Conservation (phyloP, 768 basidiomycete species). For the Mycena vitilis region DNA sequence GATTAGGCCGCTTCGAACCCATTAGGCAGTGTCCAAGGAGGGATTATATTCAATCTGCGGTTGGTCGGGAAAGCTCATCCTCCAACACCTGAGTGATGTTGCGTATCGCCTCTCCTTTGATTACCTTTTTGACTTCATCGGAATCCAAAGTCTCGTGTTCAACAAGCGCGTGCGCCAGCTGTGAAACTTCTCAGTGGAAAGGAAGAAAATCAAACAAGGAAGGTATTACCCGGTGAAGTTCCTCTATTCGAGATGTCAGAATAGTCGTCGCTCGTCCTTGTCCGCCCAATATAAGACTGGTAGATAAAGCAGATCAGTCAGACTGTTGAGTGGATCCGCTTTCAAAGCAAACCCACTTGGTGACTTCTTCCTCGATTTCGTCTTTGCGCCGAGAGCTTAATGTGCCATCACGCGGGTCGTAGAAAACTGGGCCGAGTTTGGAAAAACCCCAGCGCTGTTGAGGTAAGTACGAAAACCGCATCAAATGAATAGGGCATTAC, state of each 20-base stretch:
- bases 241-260: constrained; percentile 74
- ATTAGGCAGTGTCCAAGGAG: constrained; percentile 3
- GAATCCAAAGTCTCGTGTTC: constrained; percentile 94
- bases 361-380: constrained; percentile 90
- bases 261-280: constrained; percentile 74
- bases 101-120: constrained; percentile 85
- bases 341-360: constrained; percentile 63
- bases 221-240: constrained; percentile 75
- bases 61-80: constrained; percentile 59
- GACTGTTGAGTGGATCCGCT: constrained; percentile 18
- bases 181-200: constrained; percentile 30
- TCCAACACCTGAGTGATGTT: constrained; percentile 74
- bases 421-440: constrained; percentile 86
- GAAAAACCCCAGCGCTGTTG: constrained; percentile 83
- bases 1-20: not conserved
- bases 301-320: constrained; percentile 27
- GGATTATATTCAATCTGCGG: constrained; percentile 23
- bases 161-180: constrained; percentile 93
- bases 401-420: constrained; percentile 75
- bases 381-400: constrained; percentile 83
- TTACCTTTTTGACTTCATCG: constrained; percentile 87
- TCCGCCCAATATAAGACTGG: constrained; percentile 74
- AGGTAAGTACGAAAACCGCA: constrained; percentile 14
- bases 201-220: constrained; percentile 18
- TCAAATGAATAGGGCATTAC: constrained; percentile 53